Base-by-base conservation (phyloP, 345 rosid species). In the Eucalyptus virginea region DNA sequence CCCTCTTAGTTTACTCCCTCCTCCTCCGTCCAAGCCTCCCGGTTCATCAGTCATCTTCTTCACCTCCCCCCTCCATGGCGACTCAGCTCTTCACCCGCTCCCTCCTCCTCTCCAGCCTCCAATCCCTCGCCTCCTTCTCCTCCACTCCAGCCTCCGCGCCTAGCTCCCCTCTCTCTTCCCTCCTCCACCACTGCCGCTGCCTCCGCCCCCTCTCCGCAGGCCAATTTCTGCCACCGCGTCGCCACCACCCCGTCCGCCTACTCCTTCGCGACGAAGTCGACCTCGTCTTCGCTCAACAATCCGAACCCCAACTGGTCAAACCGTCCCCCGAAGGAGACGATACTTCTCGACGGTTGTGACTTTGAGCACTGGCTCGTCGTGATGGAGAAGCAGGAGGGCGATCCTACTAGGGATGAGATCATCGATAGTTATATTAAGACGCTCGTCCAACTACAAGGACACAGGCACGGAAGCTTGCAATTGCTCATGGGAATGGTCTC, bases 321-420 rank as follows among this genome's bases (percentile, higher is more conserved):
- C 80, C 90, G 99, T 56, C 99, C 99, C 16, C 97, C 99, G 1
- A 95, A 97, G 90, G 99, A 97, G 93, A 96, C 99, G 45, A 97
- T 97, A 67, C 89, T 98, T 92, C 96, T 98, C 72, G 99, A 97
- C 88, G 97, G 99, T 0, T 97, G 98, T 89, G 99, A 98, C 92
- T 98, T 97, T 58, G 94, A 98, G 85, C 99, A 98, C 90, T 97
- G 99, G 99, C 98, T 98, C 44, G 95, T 98, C 19, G 98, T 98
- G 13, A 67, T 97, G 96, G 98, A 96, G 34, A 90, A 91, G 83
- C 99, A 96, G 7, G 93, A 93, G 87, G 97, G 94, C 15, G 94
- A 94, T 9, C 95, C 93, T 28, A 96, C 99, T 7, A 93, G 99
- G 89, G 99, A 98, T 60, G 99, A 98, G 69, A 97, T 98, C 58